These are phyloP conservation scores for Penicillium paradoxum DNA, from an alignment of 495 filamentous ascomycete species.

Conservation along the genomic window DNA sequence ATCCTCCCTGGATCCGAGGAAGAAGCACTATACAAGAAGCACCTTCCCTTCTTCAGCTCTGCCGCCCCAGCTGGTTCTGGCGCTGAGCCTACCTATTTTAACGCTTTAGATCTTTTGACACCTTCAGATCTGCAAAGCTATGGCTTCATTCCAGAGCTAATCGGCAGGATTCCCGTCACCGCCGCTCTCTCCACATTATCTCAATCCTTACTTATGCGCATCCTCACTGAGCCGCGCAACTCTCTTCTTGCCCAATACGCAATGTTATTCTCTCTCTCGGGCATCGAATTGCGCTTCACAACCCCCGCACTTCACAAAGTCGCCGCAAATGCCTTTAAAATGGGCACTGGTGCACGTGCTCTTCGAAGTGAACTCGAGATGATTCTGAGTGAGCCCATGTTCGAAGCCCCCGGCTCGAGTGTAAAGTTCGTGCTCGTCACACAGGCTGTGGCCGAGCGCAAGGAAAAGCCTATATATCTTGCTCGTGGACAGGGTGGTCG, in stretches of 20 bases:
- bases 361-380: conserved; percentile 87
- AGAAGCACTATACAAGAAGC: conserved; percentile 57
- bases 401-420: conserved; percentile 72
- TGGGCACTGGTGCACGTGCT: conserved; percentile 84
- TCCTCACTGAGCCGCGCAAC: conserved; percentile 89
- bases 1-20: conserved; percentile 51
- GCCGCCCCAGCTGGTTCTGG: conserved; percentile 26
- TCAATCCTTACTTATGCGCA: conserved; percentile 72
- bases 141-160: conserved; percentile 93
- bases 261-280: conserved; percentile 75
- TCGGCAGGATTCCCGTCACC: conserved; percentile 82
- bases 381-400: conserved; percentile 84
- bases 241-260: conserved; percentile 80
- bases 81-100: conserved; percentile 53
- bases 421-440: conserved; percentile 73
- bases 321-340: conserved; percentile 63
- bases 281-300: conserved; percentile 80
- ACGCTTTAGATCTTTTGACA: conserved; percentile 74
- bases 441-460: conserved; percentile 61
- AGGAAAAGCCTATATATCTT: conserved; percentile 58
- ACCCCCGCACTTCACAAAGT: conserved; percentile 71
- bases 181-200: conserved; percentile 78
- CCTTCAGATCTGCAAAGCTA: conserved; percentile 83
- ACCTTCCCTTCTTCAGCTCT: conserved; percentile 62
- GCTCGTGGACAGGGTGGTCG: conserved; percentile 53